phyloP scores from a whole-genome alignment of 176 grass and related monocot species.

The Alloteropsis semialata region DNA sequence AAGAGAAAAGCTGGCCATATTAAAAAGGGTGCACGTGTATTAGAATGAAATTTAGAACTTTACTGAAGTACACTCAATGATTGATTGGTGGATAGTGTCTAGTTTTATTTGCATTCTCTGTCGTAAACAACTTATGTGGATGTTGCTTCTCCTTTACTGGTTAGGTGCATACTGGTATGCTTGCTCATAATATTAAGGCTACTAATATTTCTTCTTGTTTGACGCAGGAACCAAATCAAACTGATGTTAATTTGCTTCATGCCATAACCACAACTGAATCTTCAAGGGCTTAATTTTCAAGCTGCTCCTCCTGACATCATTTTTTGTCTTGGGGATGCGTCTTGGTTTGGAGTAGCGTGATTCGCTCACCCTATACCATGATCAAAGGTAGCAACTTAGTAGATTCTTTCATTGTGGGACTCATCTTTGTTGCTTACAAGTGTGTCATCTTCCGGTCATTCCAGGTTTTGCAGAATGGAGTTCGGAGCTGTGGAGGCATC shows the following conservation, averaged over 20 bases:
- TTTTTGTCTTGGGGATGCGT: background rate
- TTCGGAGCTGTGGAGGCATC: background rate
- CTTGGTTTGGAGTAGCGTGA: background rate
- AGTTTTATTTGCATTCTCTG: too few species aligned
- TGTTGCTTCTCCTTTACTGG: background rate
- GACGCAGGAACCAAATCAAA: conserved; percentile 6
- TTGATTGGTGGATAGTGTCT: background rate
- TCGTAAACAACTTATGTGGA: too few species aligned
- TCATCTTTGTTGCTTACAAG: background rate
- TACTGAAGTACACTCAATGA: background rate
- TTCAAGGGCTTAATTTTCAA: background rate
- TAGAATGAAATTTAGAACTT: background rate
- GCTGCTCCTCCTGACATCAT: background rate
- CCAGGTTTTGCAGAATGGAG: background rate
- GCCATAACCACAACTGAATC: background rate
- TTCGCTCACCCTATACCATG: background rate
- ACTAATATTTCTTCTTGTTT: background rate
- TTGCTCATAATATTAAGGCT: background rate
- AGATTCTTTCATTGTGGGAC: background rate
- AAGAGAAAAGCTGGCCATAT: background rate
- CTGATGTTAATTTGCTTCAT: background rate
- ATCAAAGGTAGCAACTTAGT: background rate
- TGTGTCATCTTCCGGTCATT: background rate
- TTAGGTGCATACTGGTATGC: background rate
- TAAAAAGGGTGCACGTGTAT: background rate